Evolutionary conservation across 2,329 filamentous ascomycete genomes (phyloP).

Genomic region (Exophiala sideris): DNA sequence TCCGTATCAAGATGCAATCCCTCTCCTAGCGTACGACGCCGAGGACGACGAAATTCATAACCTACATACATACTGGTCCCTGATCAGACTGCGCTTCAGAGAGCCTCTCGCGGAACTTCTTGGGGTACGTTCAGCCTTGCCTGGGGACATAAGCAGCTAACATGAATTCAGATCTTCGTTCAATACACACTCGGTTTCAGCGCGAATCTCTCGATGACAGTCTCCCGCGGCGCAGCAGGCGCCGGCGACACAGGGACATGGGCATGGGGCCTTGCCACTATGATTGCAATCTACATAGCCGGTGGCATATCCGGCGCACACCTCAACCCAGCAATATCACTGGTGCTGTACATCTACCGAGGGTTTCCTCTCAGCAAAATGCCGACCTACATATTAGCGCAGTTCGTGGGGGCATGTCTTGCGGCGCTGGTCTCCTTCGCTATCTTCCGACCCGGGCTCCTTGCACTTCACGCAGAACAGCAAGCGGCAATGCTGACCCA

Average conservation of each 20-base stretch:
- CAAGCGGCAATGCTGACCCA: not conserved
- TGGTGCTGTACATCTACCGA: conserved; percentile 48
- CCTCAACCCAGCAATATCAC: conserved; percentile 44
- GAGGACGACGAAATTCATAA: conserved; percentile 51
- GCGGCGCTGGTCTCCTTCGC: conserved; percentile 48
- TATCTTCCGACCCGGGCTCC: conserved; percentile 37
- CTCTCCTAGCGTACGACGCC: conserved; percentile 41
- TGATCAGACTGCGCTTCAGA: conserved; percentile 50
- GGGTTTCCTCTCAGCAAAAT: conserved; percentile 54
- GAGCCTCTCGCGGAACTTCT: conserved; percentile 55
- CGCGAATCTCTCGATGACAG: conserved; percentile 47
- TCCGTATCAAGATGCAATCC: conserved; percentile 42
- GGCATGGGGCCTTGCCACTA: conserved; percentile 55
- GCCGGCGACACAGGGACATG: conserved; percentile 45
- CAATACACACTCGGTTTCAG: conserved; percentile 49
- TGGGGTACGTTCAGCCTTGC: conserved; percentile 36
- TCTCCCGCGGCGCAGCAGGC: conserved; percentile 32
- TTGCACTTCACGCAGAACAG: conserved; percentile 18
- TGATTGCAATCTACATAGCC: conserved; percentile 49
- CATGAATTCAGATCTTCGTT: conserved; percentile 25
- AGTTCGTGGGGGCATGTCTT: conserved; percentile 52
- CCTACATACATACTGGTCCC: conserved; percentile 47
- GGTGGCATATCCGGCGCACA: conserved; percentile 49
- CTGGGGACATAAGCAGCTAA: not conserved
- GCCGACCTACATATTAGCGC: conserved; percentile 50